Evolutionary conservation across 192 early-diverging fungal genomes (phyloP).

Genomic region (Backusella tarrabulga): DNA sequence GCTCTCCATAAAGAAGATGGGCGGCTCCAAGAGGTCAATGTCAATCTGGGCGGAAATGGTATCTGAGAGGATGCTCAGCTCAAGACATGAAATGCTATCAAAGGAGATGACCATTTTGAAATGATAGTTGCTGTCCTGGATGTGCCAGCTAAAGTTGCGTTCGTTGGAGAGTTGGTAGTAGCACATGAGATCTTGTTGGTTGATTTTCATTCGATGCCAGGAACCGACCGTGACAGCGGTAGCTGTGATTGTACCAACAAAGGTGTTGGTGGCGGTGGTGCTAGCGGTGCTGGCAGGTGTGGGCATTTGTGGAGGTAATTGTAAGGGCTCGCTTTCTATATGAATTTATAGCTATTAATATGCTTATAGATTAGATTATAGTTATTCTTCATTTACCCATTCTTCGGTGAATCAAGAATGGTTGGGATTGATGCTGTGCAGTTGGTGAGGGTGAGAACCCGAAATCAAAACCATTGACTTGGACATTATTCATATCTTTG

Average conservation of each 20-base stretch:
- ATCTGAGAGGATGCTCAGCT: constrained; percentile 41
- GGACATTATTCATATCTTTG: background rate
- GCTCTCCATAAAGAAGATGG: constrained; percentile 62
- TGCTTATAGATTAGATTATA: background rate
- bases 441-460: constrained; percentile 6
- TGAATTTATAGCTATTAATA: background rate
- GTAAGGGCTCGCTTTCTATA: constrained; percentile 15
- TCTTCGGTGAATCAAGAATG: background rate
- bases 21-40: constrained; percentile 51
- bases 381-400: background rate
- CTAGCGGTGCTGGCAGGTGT: background rate
- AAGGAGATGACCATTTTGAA: constrained; percentile 65
- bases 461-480: background rate
- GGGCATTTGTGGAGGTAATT: background rate
- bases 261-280: background rate
- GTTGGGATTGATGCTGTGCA: background rate
- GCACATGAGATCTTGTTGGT: constrained; percentile 53
- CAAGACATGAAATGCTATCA: constrained; percentile 44
- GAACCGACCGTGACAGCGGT: constrained; percentile 59
- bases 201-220: constrained; percentile 61
- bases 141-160: constrained; percentile 54
- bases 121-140: constrained; percentile 50
- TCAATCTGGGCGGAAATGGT: constrained; percentile 47
- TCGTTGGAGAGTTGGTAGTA: constrained; percentile 45
- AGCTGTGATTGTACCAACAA: constrained; percentile 35